phyloP scores from a whole-genome alignment of 164 flowering plant genomes.

The Macadamia tetraphylla region DNA sequence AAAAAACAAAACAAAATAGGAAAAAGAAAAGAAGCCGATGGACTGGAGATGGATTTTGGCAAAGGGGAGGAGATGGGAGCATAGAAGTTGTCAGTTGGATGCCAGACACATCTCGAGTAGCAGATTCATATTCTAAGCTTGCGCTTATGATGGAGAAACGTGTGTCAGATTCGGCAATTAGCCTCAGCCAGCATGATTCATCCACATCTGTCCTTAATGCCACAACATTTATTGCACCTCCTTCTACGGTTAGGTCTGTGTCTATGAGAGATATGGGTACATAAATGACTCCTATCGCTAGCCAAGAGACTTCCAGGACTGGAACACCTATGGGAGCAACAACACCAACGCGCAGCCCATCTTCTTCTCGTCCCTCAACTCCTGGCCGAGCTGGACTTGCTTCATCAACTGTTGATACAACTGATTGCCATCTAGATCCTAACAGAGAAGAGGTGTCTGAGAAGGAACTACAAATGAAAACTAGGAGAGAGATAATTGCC shows the following conservation, averaged over 20 bases:
- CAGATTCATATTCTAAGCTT: conserved; percentile 49
- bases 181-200: conserved; percentile 66
- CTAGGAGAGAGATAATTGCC: conserved; percentile 74
- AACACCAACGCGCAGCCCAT: conserved; percentile 69
- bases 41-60: too few species aligned
- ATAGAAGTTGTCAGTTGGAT: conserved; percentile 50
- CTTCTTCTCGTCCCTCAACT: conserved; percentile 64
- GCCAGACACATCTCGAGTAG: conserved; percentile 29
- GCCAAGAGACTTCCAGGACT: conserved; percentile 91
- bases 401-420: conserved; percentile 28
- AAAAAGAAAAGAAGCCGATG: too few species aligned
- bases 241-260: conserved; percentile 79
- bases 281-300: conserved; percentile 92
- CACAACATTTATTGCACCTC: conserved; percentile 64
- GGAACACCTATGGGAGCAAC: conserved; percentile 82
- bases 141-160: conserved; percentile 38
- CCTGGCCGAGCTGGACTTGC: conserved; percentile 49
- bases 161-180: conserved; percentile 46
- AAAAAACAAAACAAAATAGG: too few species aligned
- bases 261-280: conserved; percentile 99
- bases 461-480: conserved; percentile 69
- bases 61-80: conserved; percentile 36
- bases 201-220: conserved; percentile 47
- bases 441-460: conserved; percentile 51
- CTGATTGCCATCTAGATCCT: conserved; percentile 16